Base-by-base conservation (phyloP, 768 basidiomycete genomes). In the Amyloporia xantha region DNA sequence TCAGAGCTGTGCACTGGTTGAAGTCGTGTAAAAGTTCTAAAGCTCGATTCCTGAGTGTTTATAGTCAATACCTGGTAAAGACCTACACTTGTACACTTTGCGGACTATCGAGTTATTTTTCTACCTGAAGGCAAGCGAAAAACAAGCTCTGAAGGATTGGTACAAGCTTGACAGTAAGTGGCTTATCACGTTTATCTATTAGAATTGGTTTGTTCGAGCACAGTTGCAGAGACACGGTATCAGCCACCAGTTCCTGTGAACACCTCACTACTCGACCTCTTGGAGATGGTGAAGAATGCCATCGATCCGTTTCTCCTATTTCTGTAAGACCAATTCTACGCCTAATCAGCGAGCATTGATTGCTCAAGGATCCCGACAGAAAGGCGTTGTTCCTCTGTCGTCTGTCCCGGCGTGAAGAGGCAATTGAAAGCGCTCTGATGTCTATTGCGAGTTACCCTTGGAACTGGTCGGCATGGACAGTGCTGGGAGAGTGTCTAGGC, bases 381-480 rank as follows among this genome's bases (percentile, higher is more conserved):
- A 88, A 91, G 63, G 88, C 86, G 0, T 67, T 97, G 3, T 82
- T 96, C 54, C 77, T 95, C 47, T 82, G 81, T 39, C 82, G 90
- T 11, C 69, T 94, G 42, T 80, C 81, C 41, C 76, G 87, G 51
- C 78, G 91, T 21, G 83, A 90, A 51, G 87, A 91, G 61, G 91
- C 95, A 1, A 86, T 95, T 11, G 91, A 94, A 62, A 76, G 73
- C 55, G 77, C 81, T 12, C 71, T 96, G 15, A 67, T 80, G 27
- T 93, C 91, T 11, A 82, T 95, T 37, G 73, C 76, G 30, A 74
- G 75, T 4, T 90, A 84, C 59, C 85, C 88, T 11, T 97, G 90
- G 83, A 97, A 97, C 62, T 98, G 94, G 93, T 86, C 88, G 23
- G 72, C 82, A n/a, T 98, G 93, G 93, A 69, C 77, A 6, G 74